Evolutionary conservation across 1,284 basidiomycete species (phyloP).

Genomic region (Puccinia coronata): DNA sequence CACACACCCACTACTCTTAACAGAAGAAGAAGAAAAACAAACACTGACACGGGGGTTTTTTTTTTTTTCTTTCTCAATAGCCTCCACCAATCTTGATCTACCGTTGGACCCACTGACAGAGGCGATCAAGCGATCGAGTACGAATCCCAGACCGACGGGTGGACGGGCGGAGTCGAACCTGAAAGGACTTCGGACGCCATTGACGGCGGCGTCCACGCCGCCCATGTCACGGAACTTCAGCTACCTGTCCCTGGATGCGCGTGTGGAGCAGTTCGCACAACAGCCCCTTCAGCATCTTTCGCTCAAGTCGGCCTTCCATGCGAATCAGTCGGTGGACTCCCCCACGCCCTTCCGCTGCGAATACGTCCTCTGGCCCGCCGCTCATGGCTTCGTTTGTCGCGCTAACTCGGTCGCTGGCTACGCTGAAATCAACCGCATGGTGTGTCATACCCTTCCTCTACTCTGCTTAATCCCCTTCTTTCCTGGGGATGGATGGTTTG

Average conservation of each 20-base stretch:
- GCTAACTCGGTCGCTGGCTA: conserved; percentile 31
- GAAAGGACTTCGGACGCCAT: not conserved
- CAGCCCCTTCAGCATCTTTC: not conserved
- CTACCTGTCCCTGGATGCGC: not conserved
- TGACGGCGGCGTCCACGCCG: conserved; percentile 14
- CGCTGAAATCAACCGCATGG: conserved; percentile 34
- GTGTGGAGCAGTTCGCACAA: not conserved
- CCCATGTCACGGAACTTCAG: conserved; percentile 22
- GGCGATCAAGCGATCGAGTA: not conserved
- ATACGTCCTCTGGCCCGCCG: conserved; percentile 21
- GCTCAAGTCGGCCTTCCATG: not conserved
- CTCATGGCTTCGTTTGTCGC: conserved; percentile 33
- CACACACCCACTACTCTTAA: no score
- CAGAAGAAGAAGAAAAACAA: no score
- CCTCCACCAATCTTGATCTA: not conserved
- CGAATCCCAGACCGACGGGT: not conserved
- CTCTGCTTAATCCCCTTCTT: no score
- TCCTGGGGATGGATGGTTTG: no score
- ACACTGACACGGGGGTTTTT: no score
- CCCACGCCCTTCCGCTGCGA: conserved; percentile 18
- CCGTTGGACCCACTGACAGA: not conserved
- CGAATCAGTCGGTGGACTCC: not conserved
- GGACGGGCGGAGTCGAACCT: no score
- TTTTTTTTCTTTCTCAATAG: not conserved
- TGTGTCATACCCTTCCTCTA: no score